Conservation (phyloP, 148 eudicot genomes). For the Rhododendron ovatum region DNA sequence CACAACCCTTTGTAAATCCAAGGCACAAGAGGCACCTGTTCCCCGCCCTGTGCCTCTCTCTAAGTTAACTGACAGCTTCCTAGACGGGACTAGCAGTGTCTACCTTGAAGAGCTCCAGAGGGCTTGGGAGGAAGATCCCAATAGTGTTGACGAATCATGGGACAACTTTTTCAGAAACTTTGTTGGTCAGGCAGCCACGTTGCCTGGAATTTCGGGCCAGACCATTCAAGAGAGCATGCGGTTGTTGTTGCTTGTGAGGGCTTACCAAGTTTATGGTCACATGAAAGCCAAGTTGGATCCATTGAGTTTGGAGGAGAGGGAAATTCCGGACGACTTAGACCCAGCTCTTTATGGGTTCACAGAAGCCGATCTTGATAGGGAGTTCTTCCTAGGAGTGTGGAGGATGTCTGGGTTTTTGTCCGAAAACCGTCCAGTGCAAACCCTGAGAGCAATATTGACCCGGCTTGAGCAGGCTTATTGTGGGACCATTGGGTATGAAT, state of each 20-base stretch:
- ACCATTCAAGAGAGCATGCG: slow-evolving; percentile 95
- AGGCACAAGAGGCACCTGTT: slow-evolving; percentile 64
- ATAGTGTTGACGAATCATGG: slow-evolving; percentile 94
- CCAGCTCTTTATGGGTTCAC: slow-evolving; percentile 73
- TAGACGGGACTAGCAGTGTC: slow-evolving; percentile 93
- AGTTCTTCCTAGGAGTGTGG: slow-evolving; percentile 91
- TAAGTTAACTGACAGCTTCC: slow-evolving; percentile 77
- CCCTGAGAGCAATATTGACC: slow-evolving; percentile 77
- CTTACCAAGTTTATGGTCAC: slow-evolving; percentile 92
- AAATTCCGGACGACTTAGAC: slow-evolving; percentile 68
- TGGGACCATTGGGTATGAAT: slow-evolving; percentile 85
- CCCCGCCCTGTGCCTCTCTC: slow-evolving; percentile 83
- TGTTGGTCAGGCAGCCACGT: slow-evolving; percentile 77
- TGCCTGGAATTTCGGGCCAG: slow-evolving; percentile 84
- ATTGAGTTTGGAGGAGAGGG: slow-evolving; percentile 51
- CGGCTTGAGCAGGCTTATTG: slow-evolving; percentile 95
- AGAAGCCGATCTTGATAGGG: slow-evolving; percentile 87
- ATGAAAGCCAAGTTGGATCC: slow-evolving; percentile 89
- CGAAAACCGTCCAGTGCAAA: slow-evolving; percentile 89
- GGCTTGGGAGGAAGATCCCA: slow-evolving; percentile 93
- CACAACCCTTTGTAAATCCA: slow-evolving; percentile 34
- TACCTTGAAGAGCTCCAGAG: slow-evolving; percentile 90
- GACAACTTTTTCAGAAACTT: slow-evolving; percentile 88
- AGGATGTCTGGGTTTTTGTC: slow-evolving; percentile 89
- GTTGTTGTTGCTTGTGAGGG: slow-evolving; percentile 70